phyloP scores from a whole-genome alignment of 306 rosid genomes.

The Cyclanthera cordifolia region DNA sequence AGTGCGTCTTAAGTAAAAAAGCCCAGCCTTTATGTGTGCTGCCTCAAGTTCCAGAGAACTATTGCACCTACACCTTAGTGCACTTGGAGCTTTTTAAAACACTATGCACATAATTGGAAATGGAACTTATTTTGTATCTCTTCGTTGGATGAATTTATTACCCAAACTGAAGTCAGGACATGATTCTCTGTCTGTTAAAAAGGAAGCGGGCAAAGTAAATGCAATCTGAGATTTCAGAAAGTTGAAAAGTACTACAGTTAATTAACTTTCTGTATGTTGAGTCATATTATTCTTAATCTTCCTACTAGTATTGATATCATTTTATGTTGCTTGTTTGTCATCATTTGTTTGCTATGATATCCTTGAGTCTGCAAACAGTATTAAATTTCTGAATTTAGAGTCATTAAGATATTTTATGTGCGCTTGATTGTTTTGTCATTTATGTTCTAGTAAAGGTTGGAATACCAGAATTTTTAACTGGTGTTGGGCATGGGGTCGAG shows the following conservation, averaged over 20 bases:
- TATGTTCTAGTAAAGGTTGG: constrained; percentile 59
- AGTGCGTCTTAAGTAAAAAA: too few species aligned
- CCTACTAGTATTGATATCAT: background rate
- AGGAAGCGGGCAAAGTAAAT: background rate
- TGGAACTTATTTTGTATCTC: background rate
- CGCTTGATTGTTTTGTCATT: constrained; percentile 8
- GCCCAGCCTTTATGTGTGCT: too few species aligned
- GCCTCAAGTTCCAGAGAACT: too few species aligned
- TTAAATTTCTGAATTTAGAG: background rate
- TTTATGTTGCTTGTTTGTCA: background rate
- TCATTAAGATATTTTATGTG: background rate
- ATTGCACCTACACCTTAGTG: too few species aligned
- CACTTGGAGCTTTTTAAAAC: too few species aligned
- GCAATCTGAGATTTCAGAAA: background rate
- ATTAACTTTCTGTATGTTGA: background rate
- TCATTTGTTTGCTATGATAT: background rate
- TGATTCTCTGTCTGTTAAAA: background rate
- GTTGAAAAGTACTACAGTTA: background rate
- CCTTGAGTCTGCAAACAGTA: background rate
- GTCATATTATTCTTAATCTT: background rate
- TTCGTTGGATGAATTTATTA: background rate
- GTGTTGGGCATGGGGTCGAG: constrained; percentile 70
- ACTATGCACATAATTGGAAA: background rate
- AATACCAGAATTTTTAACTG: constrained; percentile 67
- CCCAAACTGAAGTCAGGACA: background rate